Evolutionary conservation across 805 yeast species (phyloP).

Genomic region (Kodamaea sagamina): DNA sequence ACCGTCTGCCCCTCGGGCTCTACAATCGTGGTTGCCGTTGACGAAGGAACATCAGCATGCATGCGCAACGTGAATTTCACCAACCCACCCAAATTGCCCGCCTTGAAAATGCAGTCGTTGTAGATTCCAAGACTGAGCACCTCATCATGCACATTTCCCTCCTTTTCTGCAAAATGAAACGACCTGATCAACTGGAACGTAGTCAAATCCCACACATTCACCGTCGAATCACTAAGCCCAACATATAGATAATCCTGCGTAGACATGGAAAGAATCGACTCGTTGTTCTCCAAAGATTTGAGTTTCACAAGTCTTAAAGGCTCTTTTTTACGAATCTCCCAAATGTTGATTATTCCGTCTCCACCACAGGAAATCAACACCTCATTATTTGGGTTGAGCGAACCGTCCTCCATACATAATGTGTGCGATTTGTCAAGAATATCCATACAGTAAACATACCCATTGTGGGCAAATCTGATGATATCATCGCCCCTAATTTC

Average conservation of each 20-base stretch:
- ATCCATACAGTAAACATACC: constrained; percentile 78
- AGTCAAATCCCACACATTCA: constrained; percentile 85
- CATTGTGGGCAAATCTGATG: constrained; percentile 84
- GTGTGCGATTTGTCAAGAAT: constrained; percentile 21
- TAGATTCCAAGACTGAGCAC: constrained; percentile 61
- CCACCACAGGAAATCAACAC: constrained; percentile 68
- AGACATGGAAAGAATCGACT: constrained; percentile 70
- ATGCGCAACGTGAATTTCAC: constrained; percentile 28
- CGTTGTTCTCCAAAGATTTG: constrained; percentile 58
- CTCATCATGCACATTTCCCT: constrained; percentile 28
- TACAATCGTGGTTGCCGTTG: background rate
- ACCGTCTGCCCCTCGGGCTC: constrained; percentile 6
- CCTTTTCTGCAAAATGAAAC: constrained; percentile 26
- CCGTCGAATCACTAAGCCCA: constrained; percentile 72
- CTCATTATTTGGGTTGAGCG: background rate
- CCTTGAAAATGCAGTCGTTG: constrained; percentile 62
- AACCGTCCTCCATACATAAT: background rate
- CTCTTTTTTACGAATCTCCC: constrained; percentile 50
- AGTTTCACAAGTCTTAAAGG: constrained; percentile 18
- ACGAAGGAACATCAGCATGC: constrained; percentile 13
- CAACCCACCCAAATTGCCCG: constrained; percentile 50
- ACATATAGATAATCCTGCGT: constrained; percentile 71
- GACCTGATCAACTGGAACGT: constrained; percentile 69
- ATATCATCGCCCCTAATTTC: constrained; percentile 71
- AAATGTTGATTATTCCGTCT: constrained; percentile 81